Percentiles rank a stretch among this genome's conserved stretches.
These are phyloP conservation scores for Serendipita sp. DNA, from an alignment of 768 basidiomycete genomes.

Conservation along the genomic window DNA sequence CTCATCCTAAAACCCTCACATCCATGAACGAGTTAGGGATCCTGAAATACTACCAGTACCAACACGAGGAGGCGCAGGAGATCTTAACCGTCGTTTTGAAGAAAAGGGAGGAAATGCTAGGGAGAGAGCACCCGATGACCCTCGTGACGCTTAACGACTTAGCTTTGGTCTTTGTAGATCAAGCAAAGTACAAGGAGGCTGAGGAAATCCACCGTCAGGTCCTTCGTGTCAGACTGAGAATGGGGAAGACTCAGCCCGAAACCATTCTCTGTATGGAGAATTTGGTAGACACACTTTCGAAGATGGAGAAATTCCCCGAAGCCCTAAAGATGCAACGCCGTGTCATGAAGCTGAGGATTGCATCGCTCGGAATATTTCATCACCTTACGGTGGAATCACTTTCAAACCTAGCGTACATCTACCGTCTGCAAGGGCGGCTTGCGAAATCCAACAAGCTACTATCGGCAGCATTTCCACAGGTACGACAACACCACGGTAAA, in stretches of 20 bases:
- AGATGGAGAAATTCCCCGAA: neutral
- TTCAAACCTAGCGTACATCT: neutral
- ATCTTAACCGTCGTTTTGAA: neutral
- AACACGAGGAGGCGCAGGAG: neutral
- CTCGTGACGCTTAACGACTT: neutral
- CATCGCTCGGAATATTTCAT: neutral
- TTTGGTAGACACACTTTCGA: neutral
- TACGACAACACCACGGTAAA: no score
- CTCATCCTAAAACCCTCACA: neutral
- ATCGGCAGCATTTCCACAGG: no score
- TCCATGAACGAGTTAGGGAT: no score
- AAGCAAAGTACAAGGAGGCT: neutral
- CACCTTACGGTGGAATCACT: neutral
- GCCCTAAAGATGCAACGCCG: neutral
- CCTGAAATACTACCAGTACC: neutral
- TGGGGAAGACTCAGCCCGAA: no score
- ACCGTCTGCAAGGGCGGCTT: no score
- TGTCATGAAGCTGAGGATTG: neutral
- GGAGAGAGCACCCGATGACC: neutral
- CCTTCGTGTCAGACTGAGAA: neutral
- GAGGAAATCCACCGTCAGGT: neutral
- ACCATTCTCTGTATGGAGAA: neutral
- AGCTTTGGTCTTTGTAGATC: neutral
- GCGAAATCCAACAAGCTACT: no score
- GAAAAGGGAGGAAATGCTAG: neutral